A percentile compares a stretch with the other conserved stretches of the same genome.
phyloP scores from a whole-genome alignment of 345 rosid species.

The Nasturtium officinale region DNA sequence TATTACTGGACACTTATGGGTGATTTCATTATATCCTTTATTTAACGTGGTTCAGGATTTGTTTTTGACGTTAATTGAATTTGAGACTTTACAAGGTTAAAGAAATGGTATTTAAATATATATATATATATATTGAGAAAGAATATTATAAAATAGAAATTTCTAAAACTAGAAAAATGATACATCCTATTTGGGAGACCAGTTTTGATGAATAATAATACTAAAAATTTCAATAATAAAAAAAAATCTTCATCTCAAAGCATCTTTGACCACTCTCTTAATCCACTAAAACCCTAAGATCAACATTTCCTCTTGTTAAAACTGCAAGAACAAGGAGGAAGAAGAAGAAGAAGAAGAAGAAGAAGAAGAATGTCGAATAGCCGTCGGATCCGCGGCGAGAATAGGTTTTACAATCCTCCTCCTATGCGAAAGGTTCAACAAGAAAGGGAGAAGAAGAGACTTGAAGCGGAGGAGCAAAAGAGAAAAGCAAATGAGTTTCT shows the following conservation, averaged over 20 bases:
- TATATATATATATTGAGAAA: too few species aligned
- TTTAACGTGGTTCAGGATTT: too few species aligned
- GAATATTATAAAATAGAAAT: too few species aligned
- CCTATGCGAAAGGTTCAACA: slow-evolving; percentile 48
- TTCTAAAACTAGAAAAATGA: too few species aligned
- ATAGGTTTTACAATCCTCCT: slow-evolving; percentile 60
- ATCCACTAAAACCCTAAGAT: slow-evolving; percentile 28
- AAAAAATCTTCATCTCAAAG: slow-evolving; percentile 8
- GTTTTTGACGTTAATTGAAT: too few species aligned
- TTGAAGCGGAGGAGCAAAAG: slow-evolving; percentile 37
- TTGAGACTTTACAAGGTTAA: too few species aligned
- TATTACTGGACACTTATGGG: too few species aligned
- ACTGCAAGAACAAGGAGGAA: slow-evolving; percentile 25
- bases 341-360: slow-evolving; percentile 14
- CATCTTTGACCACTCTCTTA: slow-evolving; percentile 29
- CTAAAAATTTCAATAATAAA: not conserved
- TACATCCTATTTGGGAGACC: too few species aligned
- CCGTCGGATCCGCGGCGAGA: slow-evolving; percentile 49
- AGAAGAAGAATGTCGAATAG: slow-evolving; percentile 40
- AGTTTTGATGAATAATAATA: not conserved
- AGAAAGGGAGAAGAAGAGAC: slow-evolving; percentile 42
- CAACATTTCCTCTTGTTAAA: not conserved
- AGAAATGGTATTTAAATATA: too few species aligned
- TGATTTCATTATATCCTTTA: too few species aligned
- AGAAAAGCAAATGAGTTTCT: slow-evolving; percentile 24